Base-by-base conservation (phyloP, 306 rosid genomes). In the Ziziphus jujuba region DNA sequence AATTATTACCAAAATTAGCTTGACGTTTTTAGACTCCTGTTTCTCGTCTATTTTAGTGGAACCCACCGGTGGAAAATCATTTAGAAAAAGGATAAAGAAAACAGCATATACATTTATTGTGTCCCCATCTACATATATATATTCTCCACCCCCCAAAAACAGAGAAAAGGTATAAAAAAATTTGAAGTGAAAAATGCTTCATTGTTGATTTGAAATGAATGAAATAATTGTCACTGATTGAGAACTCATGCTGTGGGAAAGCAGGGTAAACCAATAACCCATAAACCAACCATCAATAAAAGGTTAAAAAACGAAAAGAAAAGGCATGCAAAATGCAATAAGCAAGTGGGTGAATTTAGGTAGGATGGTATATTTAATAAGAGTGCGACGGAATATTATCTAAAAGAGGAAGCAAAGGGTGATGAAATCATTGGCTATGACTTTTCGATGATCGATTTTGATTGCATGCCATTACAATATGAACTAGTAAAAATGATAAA, bases 271-370 rank as follows among this genome's bases (percentile, higher is more conserved):
- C 25, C 65, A 62, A 56, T 25, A 5, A 50, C 20, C 63, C n/a
- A n/a, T n/a, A n/a, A n/a, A 28, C 4, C 33, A 28, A 28, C 33
- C 33, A 28, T 1, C 33, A 28, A 28, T 28, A 45, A 51, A 52
- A 11, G 0, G 25, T 20, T 1, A 1, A 16, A 19, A 25, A 35
- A 60, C 35, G 34, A 20, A 38, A 40, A 10, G 45, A 40, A 9
- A 40, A 8, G 10, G 3, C 12, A 7, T 36, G 7, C 7, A n/a
- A 36, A 0, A 35, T 3, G 43, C 3, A 3, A 43, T 57, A 51
- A 21, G 56, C 19, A 69, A 70, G 63, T 64, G 76, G 64, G 50
- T 12, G 19, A 50, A 76, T 64, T 57, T 70, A 49, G 76, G 80
- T 64, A 17, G 24, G 23, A 59, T 33, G 35, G 7, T 35, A 57